Base-by-base conservation (phyloP, 2,329 filamentous ascomycete species). In the Arthrobotrys pseudoclavata region DNA sequence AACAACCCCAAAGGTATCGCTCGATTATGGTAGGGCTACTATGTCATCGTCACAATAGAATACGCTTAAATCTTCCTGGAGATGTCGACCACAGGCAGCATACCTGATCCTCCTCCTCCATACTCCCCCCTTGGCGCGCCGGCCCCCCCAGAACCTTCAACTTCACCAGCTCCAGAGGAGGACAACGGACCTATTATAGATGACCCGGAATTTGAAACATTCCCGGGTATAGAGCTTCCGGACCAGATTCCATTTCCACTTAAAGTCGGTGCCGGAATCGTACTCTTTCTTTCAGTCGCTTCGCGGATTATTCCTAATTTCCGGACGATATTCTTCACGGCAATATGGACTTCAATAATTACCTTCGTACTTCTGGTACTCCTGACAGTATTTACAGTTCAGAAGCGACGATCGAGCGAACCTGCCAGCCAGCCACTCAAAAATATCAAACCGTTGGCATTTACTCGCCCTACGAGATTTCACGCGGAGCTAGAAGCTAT, bases 401-500 rank as follows among this genome's bases (percentile, higher is more conserved):
- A 63, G 24, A 60, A 48, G 53, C 61, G 67, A 22, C 67, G 74
- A 40, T 67, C 74, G 60, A 77, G 57, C 48, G 74, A 77, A 68
- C n/a, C 67, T 20, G 61, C 67, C 24, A 71, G 61, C 10, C 74
- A 77, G 26, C 74, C 79, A 15, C 53, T 81, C 5, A 79, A 77
- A 40, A 77, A 79, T 15, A 80, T 81, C 29, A 80, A 78, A 22
- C 80, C 80, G 5, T 68, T 81, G 10, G 80, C 79, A 20, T 79
- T 81, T 57, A 79, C 79, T 24, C 57, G 77, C 7, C 72, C 79
- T 3, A 63, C 67, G 3, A 62, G 47, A 47, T 81, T 80, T 71
- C 63, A 75, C 9, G 67, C 69, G 40, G 79, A 80, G 31, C 67
- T 80, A 4, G 69, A 70, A 29, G 79, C 79, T n/a, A 76, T 80